Evolutionary conservation across 106 monocot genomes (phyloP).

Genomic region (Apostasia shenzhenica): DNA sequence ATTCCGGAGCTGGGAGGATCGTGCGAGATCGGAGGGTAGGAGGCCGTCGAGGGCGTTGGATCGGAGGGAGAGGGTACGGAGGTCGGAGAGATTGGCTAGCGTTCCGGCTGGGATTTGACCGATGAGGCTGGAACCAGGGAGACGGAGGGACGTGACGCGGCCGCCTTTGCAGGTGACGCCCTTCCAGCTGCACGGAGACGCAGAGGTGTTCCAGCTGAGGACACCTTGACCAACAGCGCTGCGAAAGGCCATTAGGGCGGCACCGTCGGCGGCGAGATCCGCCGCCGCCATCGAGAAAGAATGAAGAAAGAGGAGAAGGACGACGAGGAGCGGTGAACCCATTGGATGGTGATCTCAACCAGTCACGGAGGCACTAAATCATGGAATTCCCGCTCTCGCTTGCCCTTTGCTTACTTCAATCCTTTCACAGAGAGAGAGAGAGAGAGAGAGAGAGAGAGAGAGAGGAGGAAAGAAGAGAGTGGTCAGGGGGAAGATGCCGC

Average conservation of each 20-base stretch:
- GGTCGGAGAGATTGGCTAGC: conserved; percentile 28
- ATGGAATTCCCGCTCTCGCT: neutral
- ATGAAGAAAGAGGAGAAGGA: conserved; percentile 5
- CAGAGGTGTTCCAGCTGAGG: conserved; percentile 26
- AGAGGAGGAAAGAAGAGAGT: neutral
- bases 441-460: conserved; percentile 8
- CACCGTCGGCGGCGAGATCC: conserved; percentile 18
- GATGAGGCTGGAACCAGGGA: conserved; percentile 38
- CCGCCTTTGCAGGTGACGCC: conserved; percentile 27
- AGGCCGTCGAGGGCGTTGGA: conserved; percentile 33
- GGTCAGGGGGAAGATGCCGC: neutral
- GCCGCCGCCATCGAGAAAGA: neutral
- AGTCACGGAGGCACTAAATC: neutral
- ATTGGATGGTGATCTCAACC: conserved; percentile 7
- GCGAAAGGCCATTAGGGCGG: conserved; percentile 25
- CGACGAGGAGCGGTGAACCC: conserved; percentile 6
- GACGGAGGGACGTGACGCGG: conserved; percentile 24
- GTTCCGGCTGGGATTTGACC: conserved; percentile 20
- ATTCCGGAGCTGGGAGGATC: conserved; percentile 20
- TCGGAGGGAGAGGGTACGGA: conserved; percentile 31
- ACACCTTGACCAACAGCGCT: conserved; percentile 19
- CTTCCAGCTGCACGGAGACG: conserved; percentile 26
- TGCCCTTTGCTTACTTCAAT: no score
- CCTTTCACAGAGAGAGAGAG: conserved; percentile 1
- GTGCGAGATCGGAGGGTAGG: conserved; percentile 26